Evolutionary conservation across 345 rosid species (phyloP), one percentile per base, ranked within the genome.

Genomic region (Pistacia atlantica): DNA sequence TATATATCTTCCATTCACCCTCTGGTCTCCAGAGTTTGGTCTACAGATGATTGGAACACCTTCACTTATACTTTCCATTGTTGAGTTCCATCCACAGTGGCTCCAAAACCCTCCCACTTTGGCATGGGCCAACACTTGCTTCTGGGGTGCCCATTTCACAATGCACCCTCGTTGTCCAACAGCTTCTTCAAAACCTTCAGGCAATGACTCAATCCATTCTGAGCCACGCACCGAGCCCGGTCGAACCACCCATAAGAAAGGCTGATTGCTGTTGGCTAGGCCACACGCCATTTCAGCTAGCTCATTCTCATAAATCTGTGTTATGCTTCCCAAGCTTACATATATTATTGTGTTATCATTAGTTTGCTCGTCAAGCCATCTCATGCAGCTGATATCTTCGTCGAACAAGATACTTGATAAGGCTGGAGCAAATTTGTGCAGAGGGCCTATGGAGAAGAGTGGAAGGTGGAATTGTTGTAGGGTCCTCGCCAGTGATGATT

Each of bases 11-110:
- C 82, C 64, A 58, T 77, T 84, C 78, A 71, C 83, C 49, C 51
- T 45, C 45, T 77, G 80, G 42, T 71, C 80, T 3, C 80, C 80
- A 46, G 67, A 37, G 0, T 1, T 22, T 84, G 92, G 68, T 84
- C 88, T 76, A 67, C 90, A 80, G 9, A 87, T 56, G 84, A 83
- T n/a, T 0, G 88, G 86, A 12, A 85, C 77, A 10, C 88, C 88
- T 80, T 81, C 87, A 1, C 75, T 67, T 22, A 83, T 52, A 38
- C 90, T 77, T 62, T 85, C 87, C 3, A 83, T 9, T 3, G 83
- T 80, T 4, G 89, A 84, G 65, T 85, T 87, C 87, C 87, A 82
- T 9, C 90, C 83, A 20, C 85, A 84, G 12, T 84, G 89, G 31
- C 80, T 84, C 84, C 83, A 85, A 22, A 87, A 85, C 42, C 82